Evolutionary conservation across 345 rosid species (phyloP).

Genomic region (Brassica carinata): DNA sequence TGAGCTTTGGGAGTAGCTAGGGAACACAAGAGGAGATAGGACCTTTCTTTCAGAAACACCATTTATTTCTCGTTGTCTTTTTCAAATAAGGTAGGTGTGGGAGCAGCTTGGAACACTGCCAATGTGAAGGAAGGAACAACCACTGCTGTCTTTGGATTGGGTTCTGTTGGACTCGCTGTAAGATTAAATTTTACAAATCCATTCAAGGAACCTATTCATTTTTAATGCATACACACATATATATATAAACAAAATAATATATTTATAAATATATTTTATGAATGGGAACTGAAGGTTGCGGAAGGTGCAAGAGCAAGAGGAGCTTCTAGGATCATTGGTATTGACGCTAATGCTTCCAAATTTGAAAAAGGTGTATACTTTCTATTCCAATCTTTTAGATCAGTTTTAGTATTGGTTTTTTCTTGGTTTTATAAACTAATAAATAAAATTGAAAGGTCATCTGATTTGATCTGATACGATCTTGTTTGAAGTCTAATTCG

Average conservation of each 20-base stretch:
- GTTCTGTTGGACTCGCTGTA: slow-evolving; percentile 75
- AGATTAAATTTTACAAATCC: slow-evolving; percentile 17
- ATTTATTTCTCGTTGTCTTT: slow-evolving; percentile 21
- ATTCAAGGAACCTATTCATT: not conserved
- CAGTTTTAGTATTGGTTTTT: not conserved
- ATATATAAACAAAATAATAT: not conserved
- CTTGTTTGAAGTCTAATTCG: not conserved
- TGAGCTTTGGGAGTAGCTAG: slow-evolving; percentile 8
- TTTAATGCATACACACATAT: not conserved
- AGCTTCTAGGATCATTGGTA: slow-evolving; percentile 63
- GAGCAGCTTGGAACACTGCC: slow-evolving; percentile 72
- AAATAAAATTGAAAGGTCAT: not conserved
- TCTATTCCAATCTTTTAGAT: not conserved
- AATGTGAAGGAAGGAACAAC: slow-evolving; percentile 58
- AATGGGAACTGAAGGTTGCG: slow-evolving; percentile 44
- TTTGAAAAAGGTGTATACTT: slow-evolving; percentile 47
- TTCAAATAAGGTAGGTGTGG: slow-evolving; percentile 50
- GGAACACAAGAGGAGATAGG: not conserved
- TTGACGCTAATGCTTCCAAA: slow-evolving; percentile 57
- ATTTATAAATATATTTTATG: not conserved
- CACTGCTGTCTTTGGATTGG: slow-evolving; percentile 71
- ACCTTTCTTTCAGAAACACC: not conserved
- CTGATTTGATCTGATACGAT: not conserved
- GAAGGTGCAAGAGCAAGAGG: slow-evolving; percentile 70
- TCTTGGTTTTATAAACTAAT: not conserved